Evolutionary conservation across 306 rosid genomes (phyloP).

Genomic region (Fragaria nilgerrensis): DNA sequence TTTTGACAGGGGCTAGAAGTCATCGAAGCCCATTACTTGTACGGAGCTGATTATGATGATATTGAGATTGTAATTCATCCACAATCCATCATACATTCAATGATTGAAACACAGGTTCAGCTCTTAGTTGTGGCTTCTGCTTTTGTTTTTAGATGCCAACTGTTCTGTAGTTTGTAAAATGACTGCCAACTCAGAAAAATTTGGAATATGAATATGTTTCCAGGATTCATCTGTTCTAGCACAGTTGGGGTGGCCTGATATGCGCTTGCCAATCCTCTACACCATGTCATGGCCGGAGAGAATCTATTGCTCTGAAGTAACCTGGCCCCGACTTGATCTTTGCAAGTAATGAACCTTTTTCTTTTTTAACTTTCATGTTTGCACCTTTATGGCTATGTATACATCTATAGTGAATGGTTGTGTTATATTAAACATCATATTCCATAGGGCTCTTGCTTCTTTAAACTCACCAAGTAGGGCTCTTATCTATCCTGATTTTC

Average conservation of each 20-base stretch:
- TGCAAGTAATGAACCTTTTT: slow-evolving; percentile 67
- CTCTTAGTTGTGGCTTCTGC: slow-evolving; percentile 2
- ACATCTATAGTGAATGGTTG: neutral
- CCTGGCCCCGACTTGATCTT: slow-evolving; percentile 99
- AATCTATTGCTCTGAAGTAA: slow-evolving; percentile 83
- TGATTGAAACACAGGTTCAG: slow-evolving; percentile 93
- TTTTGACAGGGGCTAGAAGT: slow-evolving; percentile 87
- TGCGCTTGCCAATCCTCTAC: slow-evolving; percentile 98
- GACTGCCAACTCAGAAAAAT: slow-evolving; percentile 11
- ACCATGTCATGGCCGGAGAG: slow-evolving; percentile 98
- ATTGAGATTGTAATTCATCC: slow-evolving; percentile 94
- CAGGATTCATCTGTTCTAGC: slow-evolving; percentile 98
- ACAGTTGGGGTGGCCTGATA: slow-evolving; percentile 98
- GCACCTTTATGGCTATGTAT: neutral
- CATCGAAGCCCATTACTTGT: slow-evolving; percentile 96
- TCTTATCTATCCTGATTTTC: neutral
- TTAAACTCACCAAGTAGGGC: neutral
- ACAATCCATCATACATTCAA: slow-evolving; percentile 93
- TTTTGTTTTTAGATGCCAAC: neutral
- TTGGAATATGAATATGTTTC: neutral
- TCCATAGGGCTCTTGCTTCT: neutral
- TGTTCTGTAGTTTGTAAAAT: slow-evolving; percentile 5
- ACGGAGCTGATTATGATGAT: slow-evolving; percentile 88
- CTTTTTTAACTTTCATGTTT: neutral
- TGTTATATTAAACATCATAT: neutral